These are phyloP conservation scores for Beauveria bassiana DNA, from an alignment of 2,329 filamentous ascomycete species.

Conservation along the genomic window DNA sequence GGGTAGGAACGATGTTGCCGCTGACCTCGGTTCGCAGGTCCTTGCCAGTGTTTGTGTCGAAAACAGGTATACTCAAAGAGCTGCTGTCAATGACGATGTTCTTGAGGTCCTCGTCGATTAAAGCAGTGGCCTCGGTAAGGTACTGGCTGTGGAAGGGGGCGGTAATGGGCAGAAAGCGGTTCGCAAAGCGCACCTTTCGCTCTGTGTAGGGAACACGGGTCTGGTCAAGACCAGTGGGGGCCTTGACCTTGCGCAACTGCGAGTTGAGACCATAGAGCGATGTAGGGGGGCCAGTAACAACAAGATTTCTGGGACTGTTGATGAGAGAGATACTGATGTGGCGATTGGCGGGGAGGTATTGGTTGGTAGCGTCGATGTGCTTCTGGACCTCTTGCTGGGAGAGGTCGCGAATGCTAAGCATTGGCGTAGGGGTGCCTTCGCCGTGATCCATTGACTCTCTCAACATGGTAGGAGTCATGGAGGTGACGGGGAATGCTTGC, in stretches of 20 bases:
- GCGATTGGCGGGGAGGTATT: conserved; percentile 85
- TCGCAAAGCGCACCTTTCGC: conserved; percentile 92
- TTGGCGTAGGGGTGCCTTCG: conserved; percentile 91
- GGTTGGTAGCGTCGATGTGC: conserved; percentile 93
- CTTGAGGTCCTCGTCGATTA: conserved; percentile 83
- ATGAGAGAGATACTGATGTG: conserved; percentile 93
- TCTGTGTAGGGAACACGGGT: conserved; percentile 90
- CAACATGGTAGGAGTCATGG: conserved; percentile 80
- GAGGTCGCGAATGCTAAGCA: conserved; percentile 95
- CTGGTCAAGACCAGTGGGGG: conserved; percentile 93
- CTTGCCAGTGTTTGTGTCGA: conserved; percentile 79
- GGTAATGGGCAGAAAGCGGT: conserved; percentile 94
- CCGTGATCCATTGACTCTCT: conserved; percentile 91
- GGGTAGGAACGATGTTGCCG: conserved; percentile 74
- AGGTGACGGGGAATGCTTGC: conserved; percentile 93
- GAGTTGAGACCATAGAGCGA: conserved; percentile 95
- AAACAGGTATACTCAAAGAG: conserved; percentile 76
- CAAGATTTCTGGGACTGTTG: conserved; percentile 95
- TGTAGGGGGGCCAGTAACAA: conserved; percentile 91
- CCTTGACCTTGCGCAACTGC: conserved; percentile 92
- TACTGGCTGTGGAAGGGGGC: conserved; percentile 98
- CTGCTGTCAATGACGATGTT: conserved; percentile 67
- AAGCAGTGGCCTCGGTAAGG: conserved; percentile 68
- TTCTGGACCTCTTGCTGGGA: conserved; percentile 83
- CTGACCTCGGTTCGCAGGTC: conserved; percentile 66